Conservation (phyloP, 495 filamentous ascomycete genomes). For the Annulohypoxylon maeteangense region DNA sequence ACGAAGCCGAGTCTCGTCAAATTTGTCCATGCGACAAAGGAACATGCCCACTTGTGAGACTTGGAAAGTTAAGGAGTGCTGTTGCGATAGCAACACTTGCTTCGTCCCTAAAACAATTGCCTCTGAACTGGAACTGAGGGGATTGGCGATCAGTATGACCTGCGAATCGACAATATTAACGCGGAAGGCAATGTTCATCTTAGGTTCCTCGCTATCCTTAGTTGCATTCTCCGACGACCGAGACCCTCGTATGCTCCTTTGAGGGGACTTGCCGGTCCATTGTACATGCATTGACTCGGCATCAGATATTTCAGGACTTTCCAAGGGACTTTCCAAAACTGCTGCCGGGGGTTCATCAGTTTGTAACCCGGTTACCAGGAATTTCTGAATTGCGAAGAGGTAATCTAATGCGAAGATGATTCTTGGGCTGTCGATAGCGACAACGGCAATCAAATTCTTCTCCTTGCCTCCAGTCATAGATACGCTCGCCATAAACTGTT, state of each 20-base stretch:
- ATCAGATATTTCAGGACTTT: conserved; percentile 70
- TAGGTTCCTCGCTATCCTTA: conserved; percentile 49
- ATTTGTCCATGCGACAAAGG: conserved; percentile 96
- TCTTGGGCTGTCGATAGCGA: conserved; percentile 95
- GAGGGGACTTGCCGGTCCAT: conserved; percentile 46
- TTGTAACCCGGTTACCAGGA: conserved; percentile 74
- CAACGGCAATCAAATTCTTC: conserved; percentile 84
- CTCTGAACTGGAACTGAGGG: conserved; percentile 86
- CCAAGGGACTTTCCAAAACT: conserved; percentile 65
- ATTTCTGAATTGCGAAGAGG: conserved; percentile 86
- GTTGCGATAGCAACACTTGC: conserved; percentile 89
- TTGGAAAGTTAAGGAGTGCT: conserved; percentile 93
- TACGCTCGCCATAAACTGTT: conserved; percentile 97
- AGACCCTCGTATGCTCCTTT: conserved; percentile 27
- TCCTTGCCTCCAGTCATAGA: conserved; percentile 90
- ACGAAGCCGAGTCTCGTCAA: conserved; percentile 84
- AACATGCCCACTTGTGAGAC: conserved; percentile 97
- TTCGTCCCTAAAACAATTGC: conserved; percentile 96
- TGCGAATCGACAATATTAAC: conserved; percentile 96
- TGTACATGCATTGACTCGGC: conserved; percentile 60
- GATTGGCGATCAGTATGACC: conserved; percentile 94
- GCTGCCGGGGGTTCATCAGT: conserved; percentile 65
- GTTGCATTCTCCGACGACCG: conserved; percentile 18
- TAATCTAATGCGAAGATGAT: conserved; percentile 97
- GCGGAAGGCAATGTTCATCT: conserved; percentile 85